A percentile compares a stretch with the other conserved stretches of the same genome.
Evolutionary conservation across 106 monocot genomes (phyloP).

Genomic region (Apostasia ramifera): DNA sequence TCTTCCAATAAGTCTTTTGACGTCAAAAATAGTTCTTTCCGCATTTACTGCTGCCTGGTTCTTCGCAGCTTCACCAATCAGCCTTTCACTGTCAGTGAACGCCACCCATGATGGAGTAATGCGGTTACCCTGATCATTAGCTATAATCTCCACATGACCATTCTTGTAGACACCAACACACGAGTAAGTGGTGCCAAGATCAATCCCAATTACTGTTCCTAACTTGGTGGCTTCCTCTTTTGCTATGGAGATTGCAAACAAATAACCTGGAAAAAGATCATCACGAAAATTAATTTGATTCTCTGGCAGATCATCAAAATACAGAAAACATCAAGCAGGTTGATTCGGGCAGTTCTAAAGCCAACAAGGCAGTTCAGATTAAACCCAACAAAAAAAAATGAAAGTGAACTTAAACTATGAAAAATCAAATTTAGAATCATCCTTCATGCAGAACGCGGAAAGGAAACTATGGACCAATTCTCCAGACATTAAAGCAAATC

Average conservation of each 20-base stretch:
- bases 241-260: conserved; percentile 45
- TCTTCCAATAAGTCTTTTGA: conserved; percentile 65
- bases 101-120: conserved; percentile 77
- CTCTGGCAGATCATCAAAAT: neutral
- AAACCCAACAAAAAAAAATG: too few relatives aligned
- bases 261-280: conserved; percentile 18
- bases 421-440: too few relatives aligned
- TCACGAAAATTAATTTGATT: neutral
- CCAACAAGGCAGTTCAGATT: too few relatives aligned
- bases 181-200: conserved; percentile 64
- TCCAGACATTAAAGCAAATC: too few relatives aligned
- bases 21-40: conserved; percentile 58
- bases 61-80: conserved; percentile 74
- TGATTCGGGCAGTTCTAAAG: too few relatives aligned
- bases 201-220: conserved; percentile 65
- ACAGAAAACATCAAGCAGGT: too few relatives aligned
- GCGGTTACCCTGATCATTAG: conserved; percentile 72
- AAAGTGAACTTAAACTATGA: too few relatives aligned
- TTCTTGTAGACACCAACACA: conserved; percentile 74
- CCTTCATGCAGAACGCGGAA: too few relatives aligned
- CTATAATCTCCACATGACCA: conserved; percentile 71
- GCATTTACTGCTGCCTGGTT: conserved; percentile 58
- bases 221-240: conserved; percentile 63
- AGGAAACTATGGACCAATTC: too few relatives aligned
- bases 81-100: conserved; percentile 58